Evolutionary conservation across 1,139 yeast species (phyloP).

Genomic region (Blastobotrys illinoisensis): DNA sequence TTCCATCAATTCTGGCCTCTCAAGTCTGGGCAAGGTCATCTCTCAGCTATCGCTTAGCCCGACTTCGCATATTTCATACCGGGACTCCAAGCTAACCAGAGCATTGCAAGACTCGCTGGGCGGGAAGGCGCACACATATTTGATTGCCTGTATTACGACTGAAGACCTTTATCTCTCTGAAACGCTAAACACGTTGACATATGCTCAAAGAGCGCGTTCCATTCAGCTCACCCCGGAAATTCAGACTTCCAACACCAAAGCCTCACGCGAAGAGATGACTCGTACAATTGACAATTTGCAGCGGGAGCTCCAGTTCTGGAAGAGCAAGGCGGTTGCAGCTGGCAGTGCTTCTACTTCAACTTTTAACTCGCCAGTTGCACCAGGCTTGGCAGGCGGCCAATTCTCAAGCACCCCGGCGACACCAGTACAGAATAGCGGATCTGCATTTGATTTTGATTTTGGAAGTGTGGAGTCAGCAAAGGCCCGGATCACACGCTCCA

Average conservation of each 20-base stretch:
- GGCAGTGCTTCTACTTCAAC: background rate
- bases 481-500: constrained; percentile 18
- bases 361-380: background rate
- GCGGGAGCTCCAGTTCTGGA: constrained; percentile 16
- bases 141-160: constrained; percentile 71
- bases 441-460: background rate
- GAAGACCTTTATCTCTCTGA: constrained; percentile 55
- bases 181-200: constrained; percentile 72
- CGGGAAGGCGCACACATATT: constrained; percentile 70
- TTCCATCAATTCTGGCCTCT: constrained; percentile 65
- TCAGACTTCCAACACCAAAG: constrained; percentile 13
- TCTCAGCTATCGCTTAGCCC: constrained; percentile 52
- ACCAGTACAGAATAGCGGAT: background rate
- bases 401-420: background rate
- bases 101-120: constrained; percentile 76
- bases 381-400: background rate
- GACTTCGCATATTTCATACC: constrained; percentile 62
- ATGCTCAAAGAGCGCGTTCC: constrained; percentile 58
- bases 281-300: constrained; percentile 19
- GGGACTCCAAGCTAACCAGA: constrained; percentile 77
- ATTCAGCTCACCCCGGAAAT: constrained; percentile 27
- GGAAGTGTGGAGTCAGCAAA: constrained; percentile 11
- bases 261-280: constrained; percentile 20
- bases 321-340: background rate
- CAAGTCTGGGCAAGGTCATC: constrained; percentile 78